Percentiles rank a stretch among this genome's conserved stretches.
Conservation (phyloP, 495 filamentous ascomycete genomes). For the Poronia punctata region DNA sequence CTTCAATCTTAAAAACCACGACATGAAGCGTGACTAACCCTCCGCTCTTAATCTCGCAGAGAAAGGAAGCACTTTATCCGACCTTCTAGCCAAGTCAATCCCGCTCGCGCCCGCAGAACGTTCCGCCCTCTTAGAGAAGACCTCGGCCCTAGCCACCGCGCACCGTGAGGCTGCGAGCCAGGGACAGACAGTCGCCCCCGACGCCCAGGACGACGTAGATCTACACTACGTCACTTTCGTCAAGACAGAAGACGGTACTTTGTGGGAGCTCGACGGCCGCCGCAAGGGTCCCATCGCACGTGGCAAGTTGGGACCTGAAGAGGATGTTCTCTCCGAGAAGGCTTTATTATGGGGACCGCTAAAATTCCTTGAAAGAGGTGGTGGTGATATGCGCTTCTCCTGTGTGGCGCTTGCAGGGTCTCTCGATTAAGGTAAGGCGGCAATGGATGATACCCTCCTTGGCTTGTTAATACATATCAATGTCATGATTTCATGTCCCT, state of each 20-base stretch:
- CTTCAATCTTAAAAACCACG: no score
- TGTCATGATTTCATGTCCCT: no score
- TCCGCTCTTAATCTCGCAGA: no score
- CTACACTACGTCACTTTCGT: constrained; percentile 85
- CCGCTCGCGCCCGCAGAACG: constrained; percentile 51
- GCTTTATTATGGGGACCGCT: constrained; percentile 54
- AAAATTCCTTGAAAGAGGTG: constrained; percentile 59
- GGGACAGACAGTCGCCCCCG: constrained; percentile 68
- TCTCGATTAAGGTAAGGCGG: constrained; percentile 42
- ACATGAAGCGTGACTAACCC: no score
- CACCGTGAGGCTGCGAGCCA: constrained; percentile 62
- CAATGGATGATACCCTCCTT: background rate
- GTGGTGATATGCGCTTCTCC: constrained; percentile 66
- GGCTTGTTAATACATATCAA: no score
- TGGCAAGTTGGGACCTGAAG: constrained; percentile 44
- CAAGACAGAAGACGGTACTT: constrained; percentile 55
- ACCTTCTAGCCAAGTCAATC: constrained; percentile 37
- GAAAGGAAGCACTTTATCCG: constrained; percentile 31
- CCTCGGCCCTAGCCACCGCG: constrained; percentile 60
- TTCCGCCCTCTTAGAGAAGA: constrained; percentile 66
- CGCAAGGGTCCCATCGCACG: constrained; percentile 63
- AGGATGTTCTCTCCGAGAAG: constrained; percentile 64
- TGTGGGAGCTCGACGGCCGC: constrained; percentile 84
- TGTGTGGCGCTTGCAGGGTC: constrained; percentile 61
- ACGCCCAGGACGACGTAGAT: constrained; percentile 60